phyloP scores from a whole-genome alignment of 2,329 filamentous ascomycete species.

The Alternaria sp. region DNA sequence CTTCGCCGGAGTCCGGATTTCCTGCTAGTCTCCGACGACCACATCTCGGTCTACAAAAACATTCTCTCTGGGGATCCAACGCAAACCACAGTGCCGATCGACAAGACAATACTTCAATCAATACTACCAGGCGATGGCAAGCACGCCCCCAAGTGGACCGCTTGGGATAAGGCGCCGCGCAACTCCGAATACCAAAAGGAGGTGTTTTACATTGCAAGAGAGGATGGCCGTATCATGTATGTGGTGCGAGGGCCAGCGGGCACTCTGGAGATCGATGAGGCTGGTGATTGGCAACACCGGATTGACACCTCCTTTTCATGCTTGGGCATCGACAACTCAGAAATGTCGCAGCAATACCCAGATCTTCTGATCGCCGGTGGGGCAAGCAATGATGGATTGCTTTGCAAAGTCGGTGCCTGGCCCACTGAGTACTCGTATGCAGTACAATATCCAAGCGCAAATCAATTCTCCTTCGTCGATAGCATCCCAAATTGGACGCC shows the following conservation, averaged over 20 bases:
- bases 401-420: constrained; percentile 69
- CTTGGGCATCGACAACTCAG: constrained; percentile 57
- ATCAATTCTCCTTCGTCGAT: constrained; percentile 58
- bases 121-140: constrained; percentile 49
- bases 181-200: constrained; percentile 67
- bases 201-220: constrained; percentile 82
- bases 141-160: constrained; percentile 71
- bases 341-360: constrained; percentile 61
- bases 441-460: constrained; percentile 58
- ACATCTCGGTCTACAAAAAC: constrained; percentile 48
- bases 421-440: constrained; percentile 55
- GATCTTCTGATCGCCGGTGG: constrained; percentile 85
- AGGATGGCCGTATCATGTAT: constrained; percentile 82
- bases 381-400: constrained; percentile 75
- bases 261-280: constrained; percentile 49
- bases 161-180: constrained; percentile 81
- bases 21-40: constrained; percentile 46
- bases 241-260: constrained; percentile 65
- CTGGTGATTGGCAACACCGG: constrained; percentile 69
- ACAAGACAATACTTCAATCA: constrained; percentile 50
- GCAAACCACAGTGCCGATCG: constrained; percentile 21
- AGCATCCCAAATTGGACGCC: constrained; percentile 68
- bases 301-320: constrained; percentile 84
- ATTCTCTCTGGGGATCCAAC: constrained; percentile 50
- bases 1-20: constrained; percentile 50